A percentile compares a stretch with the other conserved stretches of the same genome.
Evolutionary conservation across 257 asterid genomes (phyloP).

Genomic region (Rauvolfia tetraphylla): DNA sequence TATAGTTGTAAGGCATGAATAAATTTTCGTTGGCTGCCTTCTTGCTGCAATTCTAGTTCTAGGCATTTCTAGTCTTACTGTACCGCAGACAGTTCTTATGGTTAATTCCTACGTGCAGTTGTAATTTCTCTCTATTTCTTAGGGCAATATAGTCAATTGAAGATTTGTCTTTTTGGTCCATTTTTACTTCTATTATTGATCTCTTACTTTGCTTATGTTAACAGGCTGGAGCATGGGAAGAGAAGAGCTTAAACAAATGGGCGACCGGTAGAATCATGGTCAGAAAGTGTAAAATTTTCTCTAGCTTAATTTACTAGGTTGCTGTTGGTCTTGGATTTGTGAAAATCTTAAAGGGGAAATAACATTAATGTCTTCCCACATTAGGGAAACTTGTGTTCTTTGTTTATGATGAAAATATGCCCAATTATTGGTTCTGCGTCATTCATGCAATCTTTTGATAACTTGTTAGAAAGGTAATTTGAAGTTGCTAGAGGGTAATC

Average conservation of each 20-base stretch:
- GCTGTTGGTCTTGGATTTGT: neutral
- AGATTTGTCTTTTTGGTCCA: neutral
- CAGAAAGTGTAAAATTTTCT: constrained; percentile 10
- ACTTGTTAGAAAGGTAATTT: neutral
- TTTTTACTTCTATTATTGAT: neutral
- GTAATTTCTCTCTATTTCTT: neutral
- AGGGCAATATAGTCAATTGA: neutral
- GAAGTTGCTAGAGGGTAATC: too few relatives aligned
- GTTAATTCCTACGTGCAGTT: neutral
- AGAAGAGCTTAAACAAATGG: constrained; percentile 46
- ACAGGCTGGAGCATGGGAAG: constrained; percentile 62
- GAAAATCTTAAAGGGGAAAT: neutral
- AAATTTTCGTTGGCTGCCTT: neutral
- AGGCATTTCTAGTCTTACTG: neutral
- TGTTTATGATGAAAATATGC: neutral
- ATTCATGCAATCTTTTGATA: neutral
- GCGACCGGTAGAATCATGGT: constrained; percentile 46
- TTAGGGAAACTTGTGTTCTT: neutral
- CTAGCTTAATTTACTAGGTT: neutral
- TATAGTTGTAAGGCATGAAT: neutral
- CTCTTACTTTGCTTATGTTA: constrained; percentile 1
- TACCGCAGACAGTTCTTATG: neutral
- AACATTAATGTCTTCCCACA: neutral
- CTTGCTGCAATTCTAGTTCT: neutral
- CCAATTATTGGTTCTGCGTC: neutral